These are phyloP conservation scores for Aspergillus fumigatus DNA, from an alignment of 2,329 filamentous ascomycete genomes.

Conservation along the genomic window DNA sequence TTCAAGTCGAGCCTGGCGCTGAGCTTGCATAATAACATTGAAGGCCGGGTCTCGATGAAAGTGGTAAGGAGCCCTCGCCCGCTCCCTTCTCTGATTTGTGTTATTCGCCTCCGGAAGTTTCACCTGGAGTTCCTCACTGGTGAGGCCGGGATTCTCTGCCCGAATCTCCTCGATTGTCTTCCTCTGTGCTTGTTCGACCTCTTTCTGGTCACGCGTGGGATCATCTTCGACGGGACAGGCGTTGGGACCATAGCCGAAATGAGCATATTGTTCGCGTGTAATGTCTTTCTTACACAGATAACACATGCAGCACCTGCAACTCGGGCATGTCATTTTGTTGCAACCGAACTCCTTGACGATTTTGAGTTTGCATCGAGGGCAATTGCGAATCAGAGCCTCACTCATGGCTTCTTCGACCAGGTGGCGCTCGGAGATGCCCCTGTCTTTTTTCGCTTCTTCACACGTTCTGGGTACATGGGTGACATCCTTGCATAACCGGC, in stretches of 20 bases:
- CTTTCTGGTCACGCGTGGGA: slow-evolving; percentile 15
- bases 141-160: slow-evolving; percentile 19
- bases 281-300: slow-evolving; percentile 60
- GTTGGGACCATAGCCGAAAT: slow-evolving; percentile 59
- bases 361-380: slow-evolving; percentile 60
- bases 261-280: slow-evolving; percentile 57
- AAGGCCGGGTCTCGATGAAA: not conserved
- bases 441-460: slow-evolving; percentile 59
- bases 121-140: slow-evolving; percentile 17
- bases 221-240: slow-evolving; percentile 27
- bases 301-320: slow-evolving; percentile 54
- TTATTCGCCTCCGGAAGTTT: slow-evolving; percentile 1
- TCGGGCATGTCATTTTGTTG: slow-evolving; percentile 75
- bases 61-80: not conserved
- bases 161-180: slow-evolving; percentile 25
- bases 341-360: slow-evolving; percentile 78
- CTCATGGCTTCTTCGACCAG: slow-evolving; percentile 81
- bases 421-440: slow-evolving; percentile 58
- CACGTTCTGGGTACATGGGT: slow-evolving; percentile 72
- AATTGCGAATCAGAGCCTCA: slow-evolving; percentile 68
- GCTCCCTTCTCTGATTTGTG: not conserved
- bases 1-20: not conserved
- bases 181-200: slow-evolving; percentile 26
- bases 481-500: slow-evolving; percentile 62
- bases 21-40: not conserved